Conservation (phyloP, 345 rosid species). For the Arabis alpina region DNA sequence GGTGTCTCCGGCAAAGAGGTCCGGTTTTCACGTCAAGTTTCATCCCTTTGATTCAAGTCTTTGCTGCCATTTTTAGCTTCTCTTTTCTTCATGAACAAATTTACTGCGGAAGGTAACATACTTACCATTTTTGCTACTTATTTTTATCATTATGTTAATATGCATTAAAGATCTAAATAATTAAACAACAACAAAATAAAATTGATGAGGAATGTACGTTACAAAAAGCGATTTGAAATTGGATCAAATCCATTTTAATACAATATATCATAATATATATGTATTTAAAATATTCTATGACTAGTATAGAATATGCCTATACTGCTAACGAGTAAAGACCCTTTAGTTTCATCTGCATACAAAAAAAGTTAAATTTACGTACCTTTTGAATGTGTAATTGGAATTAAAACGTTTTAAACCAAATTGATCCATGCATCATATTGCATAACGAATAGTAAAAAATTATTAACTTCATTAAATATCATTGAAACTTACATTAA, state of each 20-base stretch:
- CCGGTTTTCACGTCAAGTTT: constrained; percentile 84
- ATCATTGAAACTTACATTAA: not conserved
- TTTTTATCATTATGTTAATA: not conserved
- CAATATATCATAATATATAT: not conserved
- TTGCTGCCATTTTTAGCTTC: constrained; percentile 68
- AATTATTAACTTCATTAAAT: not conserved
- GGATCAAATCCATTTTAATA: constrained; percentile 5
- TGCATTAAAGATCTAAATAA: not conserved
- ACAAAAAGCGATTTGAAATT: not conserved
- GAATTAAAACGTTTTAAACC: constrained; percentile 3
- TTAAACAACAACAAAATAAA: not conserved
- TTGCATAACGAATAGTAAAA: not conserved
- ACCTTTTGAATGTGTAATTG: constrained; percentile 15
- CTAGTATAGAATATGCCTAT: constrained; percentile 19
- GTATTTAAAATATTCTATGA: not conserved
- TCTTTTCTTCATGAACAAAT: constrained; percentile 69
- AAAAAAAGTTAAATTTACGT: not conserved
- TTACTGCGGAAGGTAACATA: constrained; percentile 69
- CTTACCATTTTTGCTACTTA: constrained; percentile 1
- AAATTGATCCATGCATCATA: constrained; percentile 8
- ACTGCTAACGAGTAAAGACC: constrained; percentile 1
- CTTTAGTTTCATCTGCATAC: constrained; percentile 1
- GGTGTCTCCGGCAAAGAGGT: constrained; percentile 81
- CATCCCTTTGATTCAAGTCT: constrained; percentile 68
- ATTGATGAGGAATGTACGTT: constrained; percentile 6